Conservation (phyloP, 2,329 filamentous ascomycete genomes). For the Thielaviopsis cerberus region DNA sequence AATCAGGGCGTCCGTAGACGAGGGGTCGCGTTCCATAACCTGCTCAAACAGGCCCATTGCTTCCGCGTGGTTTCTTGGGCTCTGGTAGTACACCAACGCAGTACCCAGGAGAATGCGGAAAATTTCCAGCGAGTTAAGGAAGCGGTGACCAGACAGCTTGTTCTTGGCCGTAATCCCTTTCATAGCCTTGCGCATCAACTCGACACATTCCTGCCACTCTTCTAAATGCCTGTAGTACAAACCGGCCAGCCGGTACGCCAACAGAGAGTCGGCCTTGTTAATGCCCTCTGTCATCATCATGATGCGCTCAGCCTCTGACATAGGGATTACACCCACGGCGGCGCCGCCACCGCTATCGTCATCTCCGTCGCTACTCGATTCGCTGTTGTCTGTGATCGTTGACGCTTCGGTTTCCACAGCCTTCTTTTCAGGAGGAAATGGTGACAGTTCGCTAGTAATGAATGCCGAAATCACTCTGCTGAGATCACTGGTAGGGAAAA, state of each 20-base stretch:
- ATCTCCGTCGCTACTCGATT: slow-evolving; percentile 31
- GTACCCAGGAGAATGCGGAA: slow-evolving; percentile 65
- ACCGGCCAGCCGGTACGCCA: slow-evolving; percentile 67
- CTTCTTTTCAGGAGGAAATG: slow-evolving; percentile 39
- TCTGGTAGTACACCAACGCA: slow-evolving; percentile 77
- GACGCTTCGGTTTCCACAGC: slow-evolving; percentile 14
- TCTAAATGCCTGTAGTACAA: slow-evolving; percentile 72
- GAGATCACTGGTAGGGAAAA: slow-evolving; percentile 72
- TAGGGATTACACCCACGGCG: slow-evolving; percentile 33
- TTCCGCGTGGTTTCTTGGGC: slow-evolving; percentile 74
- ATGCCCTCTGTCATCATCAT: slow-evolving; percentile 65
- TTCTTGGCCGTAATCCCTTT: slow-evolving; percentile 40
- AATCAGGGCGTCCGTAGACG: slow-evolving; percentile 64
- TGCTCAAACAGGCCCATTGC: slow-evolving; percentile 71
- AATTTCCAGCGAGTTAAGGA: slow-evolving; percentile 54
- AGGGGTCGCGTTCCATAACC: slow-evolving; percentile 56
- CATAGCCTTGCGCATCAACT: slow-evolving; percentile 59
- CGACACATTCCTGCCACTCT: slow-evolving; percentile 66
- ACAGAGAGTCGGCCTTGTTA: slow-evolving; percentile 46
- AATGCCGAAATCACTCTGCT: slow-evolving; percentile 68
- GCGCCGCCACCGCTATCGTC: slow-evolving; percentile 40
- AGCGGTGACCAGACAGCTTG: slow-evolving; percentile 46
- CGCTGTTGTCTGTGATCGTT: slow-evolving; percentile 25
- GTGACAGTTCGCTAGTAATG: slow-evolving; percentile 65
- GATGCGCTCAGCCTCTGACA: slow-evolving; percentile 61